Percentiles rank a stretch among this genome's conserved stretches.
Conservation (phyloP, 176 grass and related monocot genomes). For the Chloris gayana region DNA sequence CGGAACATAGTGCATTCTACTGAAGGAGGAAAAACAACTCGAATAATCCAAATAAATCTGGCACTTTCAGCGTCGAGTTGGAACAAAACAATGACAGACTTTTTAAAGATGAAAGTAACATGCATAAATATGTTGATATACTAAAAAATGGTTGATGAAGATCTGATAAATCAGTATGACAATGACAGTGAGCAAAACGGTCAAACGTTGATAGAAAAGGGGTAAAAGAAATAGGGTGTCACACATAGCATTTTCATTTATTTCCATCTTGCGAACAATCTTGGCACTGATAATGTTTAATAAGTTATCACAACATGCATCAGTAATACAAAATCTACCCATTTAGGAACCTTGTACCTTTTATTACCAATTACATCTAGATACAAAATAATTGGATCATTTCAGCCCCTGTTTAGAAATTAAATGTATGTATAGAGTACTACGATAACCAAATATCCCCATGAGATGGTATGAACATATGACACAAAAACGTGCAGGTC, state of each 20-base stretch:
- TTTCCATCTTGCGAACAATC: neutral
- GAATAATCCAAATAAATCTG: constrained; percentile 1
- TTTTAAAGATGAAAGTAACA: constrained; percentile 3
- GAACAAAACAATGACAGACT: neutral
- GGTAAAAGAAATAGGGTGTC: neutral
- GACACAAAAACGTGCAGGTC: neutral
- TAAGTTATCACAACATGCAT: neutral
- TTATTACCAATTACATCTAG: neutral
- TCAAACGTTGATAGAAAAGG: neutral
- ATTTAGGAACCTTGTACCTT: neutral
- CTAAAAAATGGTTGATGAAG: neutral
- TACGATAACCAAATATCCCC: neutral
- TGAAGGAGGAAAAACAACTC: neutral
- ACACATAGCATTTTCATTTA: neutral
- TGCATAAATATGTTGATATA: neutral
- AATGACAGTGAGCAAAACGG: constrained; percentile 12
- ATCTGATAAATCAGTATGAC: constrained; percentile 16
- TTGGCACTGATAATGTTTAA: neutral
- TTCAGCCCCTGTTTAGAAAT: neutral
- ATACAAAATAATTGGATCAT: neutral
- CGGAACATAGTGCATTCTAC: neutral
- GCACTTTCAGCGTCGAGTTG: neutral
- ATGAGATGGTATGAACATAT: neutral
- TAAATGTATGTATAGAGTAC: neutral
- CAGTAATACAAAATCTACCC: neutral